Evolutionary conservation across 495 filamentous ascomycete species (phyloP).

Genomic region (Xeromyces bisporus): DNA sequence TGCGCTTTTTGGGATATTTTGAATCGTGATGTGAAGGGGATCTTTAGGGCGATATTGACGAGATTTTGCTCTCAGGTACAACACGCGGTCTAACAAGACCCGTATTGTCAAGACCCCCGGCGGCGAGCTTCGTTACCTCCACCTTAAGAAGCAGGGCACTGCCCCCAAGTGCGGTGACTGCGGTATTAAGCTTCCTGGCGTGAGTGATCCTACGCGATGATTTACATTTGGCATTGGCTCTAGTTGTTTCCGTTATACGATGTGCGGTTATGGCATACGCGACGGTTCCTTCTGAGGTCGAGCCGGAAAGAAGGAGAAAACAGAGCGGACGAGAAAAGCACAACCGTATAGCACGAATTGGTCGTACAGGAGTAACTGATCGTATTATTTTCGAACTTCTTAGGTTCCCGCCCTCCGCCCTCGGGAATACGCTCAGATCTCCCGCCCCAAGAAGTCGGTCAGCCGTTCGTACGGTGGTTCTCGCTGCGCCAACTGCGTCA

Average conservation of each 20-base stretch:
- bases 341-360: too few species aligned
- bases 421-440: constrained; percentile 90
- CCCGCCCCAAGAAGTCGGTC: constrained; percentile 96
- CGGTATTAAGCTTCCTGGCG: constrained; percentile 83
- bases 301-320: too few species aligned
- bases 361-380: constrained; percentile 13
- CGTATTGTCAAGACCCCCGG: constrained; percentile 92
- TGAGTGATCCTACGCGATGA: constrained; percentile 38
- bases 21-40: constrained; percentile 1
- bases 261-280: too few species aligned
- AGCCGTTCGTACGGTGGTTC: constrained; percentile 96
- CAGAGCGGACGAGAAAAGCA: too few species aligned
- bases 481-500: constrained; percentile 94
- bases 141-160: constrained; percentile 97
- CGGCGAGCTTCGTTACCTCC: constrained; percentile 81
- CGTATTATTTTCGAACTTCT: constrained; percentile 6
- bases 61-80: constrained; percentile 48
- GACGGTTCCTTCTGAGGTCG: too few species aligned
- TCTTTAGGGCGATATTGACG: constrained; percentile 18
- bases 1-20: background rate
- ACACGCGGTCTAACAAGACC: constrained; percentile 92
- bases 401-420: constrained; percentile 94
- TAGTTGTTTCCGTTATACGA: too few species aligned
- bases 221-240: constrained; percentile 8
- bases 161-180: constrained; percentile 98